Conservation (phyloP, 768 basidiomycete species). For the Flagelloscypha sp. region DNA sequence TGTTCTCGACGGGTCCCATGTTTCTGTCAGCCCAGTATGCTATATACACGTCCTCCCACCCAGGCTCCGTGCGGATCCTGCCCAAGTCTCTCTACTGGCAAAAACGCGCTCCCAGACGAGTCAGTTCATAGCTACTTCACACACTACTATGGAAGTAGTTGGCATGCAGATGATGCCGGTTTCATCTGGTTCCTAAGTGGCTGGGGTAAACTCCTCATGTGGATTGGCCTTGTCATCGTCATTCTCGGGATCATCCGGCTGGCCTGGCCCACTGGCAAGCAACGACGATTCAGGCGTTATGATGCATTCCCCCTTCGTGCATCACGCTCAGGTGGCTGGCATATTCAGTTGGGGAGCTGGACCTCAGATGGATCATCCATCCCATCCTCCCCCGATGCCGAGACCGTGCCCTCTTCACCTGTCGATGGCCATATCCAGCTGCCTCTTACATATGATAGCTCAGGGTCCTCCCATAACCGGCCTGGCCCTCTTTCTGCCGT, state of each 20-base stretch:
- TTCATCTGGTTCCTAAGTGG: conserved; percentile 88
- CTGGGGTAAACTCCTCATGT: conserved; percentile 87
- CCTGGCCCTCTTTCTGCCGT: conserved; percentile 46
- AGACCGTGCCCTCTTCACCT: conserved; percentile 31
- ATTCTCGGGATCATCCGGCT: conserved; percentile 59
- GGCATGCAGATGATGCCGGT: conserved; percentile 98
- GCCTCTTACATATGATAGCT: conserved; percentile 59
- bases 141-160: conserved; percentile 97
- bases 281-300: conserved; percentile 57
- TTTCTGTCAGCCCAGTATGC: conserved; percentile 94
- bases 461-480: too few relatives aligned
- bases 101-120: conserved; percentile 79
- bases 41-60: conserved; percentile 68
- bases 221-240: conserved; percentile 67
- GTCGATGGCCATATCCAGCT: conserved; percentile 42
- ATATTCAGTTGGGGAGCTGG: conserved; percentile 56
- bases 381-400: conserved; percentile 33
- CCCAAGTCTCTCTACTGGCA: conserved; percentile 96
- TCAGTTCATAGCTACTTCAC: conserved; percentile 90
- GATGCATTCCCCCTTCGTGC: conserved; percentile 73
- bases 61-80: conserved; percentile 78
- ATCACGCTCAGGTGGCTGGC: conserved; percentile 65
- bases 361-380: conserved; percentile 37
- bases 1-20: conserved; percentile 99
- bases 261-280: conserved; percentile 42